Base-by-base conservation (phyloP, 1,284 basidiomycete species). In the Cryptococcus floricola region DNA sequence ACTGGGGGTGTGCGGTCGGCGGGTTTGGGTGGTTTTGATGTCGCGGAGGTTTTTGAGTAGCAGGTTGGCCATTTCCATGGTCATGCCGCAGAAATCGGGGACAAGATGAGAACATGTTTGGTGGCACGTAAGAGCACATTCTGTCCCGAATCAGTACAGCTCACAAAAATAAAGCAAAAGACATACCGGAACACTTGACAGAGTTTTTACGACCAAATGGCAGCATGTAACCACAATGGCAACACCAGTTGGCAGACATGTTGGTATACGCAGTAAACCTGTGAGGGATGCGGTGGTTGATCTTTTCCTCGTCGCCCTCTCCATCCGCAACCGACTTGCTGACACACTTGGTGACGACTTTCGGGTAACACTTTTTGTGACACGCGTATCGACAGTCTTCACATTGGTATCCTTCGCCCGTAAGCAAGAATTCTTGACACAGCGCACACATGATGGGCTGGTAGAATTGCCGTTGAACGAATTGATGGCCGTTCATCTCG, bases 401-500 rank as follows among this genome's bases (percentile, higher is more conserved):
- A 80, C 96, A 99, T 79, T 98, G 95, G 78, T 95, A 98, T 8
- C 96, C 96, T 57, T 91, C 84, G 3, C 93, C 96, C 61, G 98
- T 98, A 74, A 98, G 87, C 63, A 98, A 81, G 80, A 98, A 96
- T 70, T 98, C 95, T 77, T 87, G 88, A 80, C 96, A 99, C 74
- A 97, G 91, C 1, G 96, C 96, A 75, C 96, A 98, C 55, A 97
- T 85, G 81, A 99, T 96, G 71, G 96, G 86, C 77, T 97, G 94
- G 78, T 98, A 98, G 81, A 99, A 99, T 77, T 98, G 96, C 52
- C 88, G 85, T 69, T 93, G 90, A 52, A 98, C 84, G 73, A 99
- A 99, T 77, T 96, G 91, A 81, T 99, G 96, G 4, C 96, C 96
- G 73, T 98, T 98, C 90, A 98, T 97, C 78, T 98, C 94, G 78